Base-by-base conservation (phyloP, 495 filamentous ascomycete species). In the Aspergillus leporis region DNA sequence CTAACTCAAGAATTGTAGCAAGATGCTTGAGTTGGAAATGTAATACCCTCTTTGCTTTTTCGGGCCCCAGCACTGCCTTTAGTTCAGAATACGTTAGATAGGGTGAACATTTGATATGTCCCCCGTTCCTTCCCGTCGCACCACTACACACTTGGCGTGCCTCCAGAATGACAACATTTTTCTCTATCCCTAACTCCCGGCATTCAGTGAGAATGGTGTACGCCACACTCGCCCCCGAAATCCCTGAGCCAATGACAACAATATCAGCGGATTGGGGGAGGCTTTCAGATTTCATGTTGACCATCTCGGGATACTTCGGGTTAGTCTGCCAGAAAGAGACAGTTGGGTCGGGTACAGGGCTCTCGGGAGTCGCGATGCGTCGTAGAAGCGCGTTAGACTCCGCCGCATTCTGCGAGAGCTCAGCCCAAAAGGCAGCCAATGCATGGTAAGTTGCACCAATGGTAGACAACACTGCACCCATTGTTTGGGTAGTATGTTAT, bases 81-180 rank as follows among this genome's bases (percentile, higher is more conserved):
- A 73, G 45, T 0, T 48, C 40, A 22, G 49, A 51, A 31, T 74
- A 79, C 47, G 66, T 53, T 34, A 63, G 51, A 55, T 77, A 75
- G 12, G 74, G 69, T 4, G 59, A 53, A 51, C 61, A 58, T 46
- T 79, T 78, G 23, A 79, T 70, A 50, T 78, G 74, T 0, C 79
- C 78, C 8, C 64, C 66, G 51, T 66, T 69, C 22, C 89, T 69
- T 1, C 90, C 89, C 7, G 90, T 92, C 28, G 90, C 90, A 8
- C 90, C 90, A 77, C 80, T 90, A 66, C 87, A 90, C 19, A 86
- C 85, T 72, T 89, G 85, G 56, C 89, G 76, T n/a, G 89, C 89
- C 72, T 93, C 90, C 9, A 93, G 73, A 81, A 92, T 85, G 1
- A 90, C 78, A 3, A 91, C 70, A 18, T 70, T 79, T 38, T 75